A percentile compares a stretch with the other conserved stretches of the same genome.
Conservation (phyloP, 129 eudicot genomes). For the Saussurea involucrata region DNA sequence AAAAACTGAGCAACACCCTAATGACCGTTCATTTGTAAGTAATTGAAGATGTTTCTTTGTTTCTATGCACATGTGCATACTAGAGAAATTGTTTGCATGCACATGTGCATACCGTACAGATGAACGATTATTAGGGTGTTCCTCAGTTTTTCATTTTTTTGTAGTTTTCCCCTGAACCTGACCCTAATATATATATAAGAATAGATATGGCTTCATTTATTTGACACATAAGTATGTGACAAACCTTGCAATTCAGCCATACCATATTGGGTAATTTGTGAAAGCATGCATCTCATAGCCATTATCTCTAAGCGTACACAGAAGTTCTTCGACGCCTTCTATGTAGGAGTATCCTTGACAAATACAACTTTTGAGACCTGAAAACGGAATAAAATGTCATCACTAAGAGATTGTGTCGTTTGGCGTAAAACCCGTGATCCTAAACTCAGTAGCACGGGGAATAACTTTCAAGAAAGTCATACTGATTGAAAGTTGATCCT, state of each 20-base stretch:
- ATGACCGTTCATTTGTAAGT: too few relatives aligned
- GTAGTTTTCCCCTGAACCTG: too few relatives aligned
- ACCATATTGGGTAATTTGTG: conserved; percentile 97
- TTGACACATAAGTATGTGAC: conserved; percentile 16
- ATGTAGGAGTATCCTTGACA: conserved; percentile 66
- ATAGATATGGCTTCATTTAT: not conserved
- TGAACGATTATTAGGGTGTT: too few relatives aligned
- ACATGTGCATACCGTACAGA: too few relatives aligned
- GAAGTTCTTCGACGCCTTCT: conserved; percentile 81
- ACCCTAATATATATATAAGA: not conserved
- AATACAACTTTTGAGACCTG: conserved; percentile 86
- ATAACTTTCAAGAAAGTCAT: not conserved
- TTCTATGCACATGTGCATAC: too few relatives aligned
- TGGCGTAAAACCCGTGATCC: not conserved
- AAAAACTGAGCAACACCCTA: too few relatives aligned
- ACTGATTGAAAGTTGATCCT: not conserved
- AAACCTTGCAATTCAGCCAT: conserved; percentile 28
- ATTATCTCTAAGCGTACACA: conserved; percentile 46
- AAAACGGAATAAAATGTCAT: conserved; percentile 13
- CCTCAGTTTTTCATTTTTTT: too few relatives aligned
- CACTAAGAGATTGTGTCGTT: not conserved
- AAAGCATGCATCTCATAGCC: conserved; percentile 95
- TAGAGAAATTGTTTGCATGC: too few relatives aligned
- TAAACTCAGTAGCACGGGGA: not conserved
- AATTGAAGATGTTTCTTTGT: too few relatives aligned